Evolutionary conservation across 2,329 filamentous ascomycete genomes (phyloP), one percentile per base, ranked within the genome.

Genomic region (Verticillium longisporum): DNA sequence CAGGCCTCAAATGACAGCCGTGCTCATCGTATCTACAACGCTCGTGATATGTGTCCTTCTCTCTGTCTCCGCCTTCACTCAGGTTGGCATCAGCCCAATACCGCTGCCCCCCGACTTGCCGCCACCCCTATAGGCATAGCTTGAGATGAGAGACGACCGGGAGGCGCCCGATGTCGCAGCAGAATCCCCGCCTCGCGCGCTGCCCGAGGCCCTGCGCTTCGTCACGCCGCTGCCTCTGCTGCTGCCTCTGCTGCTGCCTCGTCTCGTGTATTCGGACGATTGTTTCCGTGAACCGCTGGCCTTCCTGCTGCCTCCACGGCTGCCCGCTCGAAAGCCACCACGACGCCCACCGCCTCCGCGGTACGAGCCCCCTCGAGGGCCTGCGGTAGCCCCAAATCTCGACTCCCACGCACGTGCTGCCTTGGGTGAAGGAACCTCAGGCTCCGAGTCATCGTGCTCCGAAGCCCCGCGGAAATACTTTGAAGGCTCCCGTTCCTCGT

Each of bases 391-490:
- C 68, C 71, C 58, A 11, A 33, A 31, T 26, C 56, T 34, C 21
- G 57, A 58, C 66, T 71, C 66, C 69, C 73, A 60, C 65, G 69
- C 4, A 62, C 67, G 41, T 59, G 67, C 53, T 63, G 71, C 14
- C 68, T 66, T 13, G 63, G 62, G 60, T 4, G 55, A 61, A 45
- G 62, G 32, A 31, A 53, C 18, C 37, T 41, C 53, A 14, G 36
- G 18, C 9, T 57, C 50, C 14, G 45, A 36, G 10, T 37, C 21
- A 6, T 37, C 33, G 50, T 45, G 57, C 50, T 61, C 56, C 5
- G 70, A 57, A 45, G 61, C 64, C 31, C 63, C 57, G 38, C 68
- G 66, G 63, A 84, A 85, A 69, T 81, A 85, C 60, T 76, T 78
- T 1, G 82, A 85, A 33, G 75, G 68, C 60, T 77, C 74, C 15